These are phyloP conservation scores for Eutrema salsugineum DNA, from an alignment of 441 rosid genomes.

Conservation along the genomic window DNA sequence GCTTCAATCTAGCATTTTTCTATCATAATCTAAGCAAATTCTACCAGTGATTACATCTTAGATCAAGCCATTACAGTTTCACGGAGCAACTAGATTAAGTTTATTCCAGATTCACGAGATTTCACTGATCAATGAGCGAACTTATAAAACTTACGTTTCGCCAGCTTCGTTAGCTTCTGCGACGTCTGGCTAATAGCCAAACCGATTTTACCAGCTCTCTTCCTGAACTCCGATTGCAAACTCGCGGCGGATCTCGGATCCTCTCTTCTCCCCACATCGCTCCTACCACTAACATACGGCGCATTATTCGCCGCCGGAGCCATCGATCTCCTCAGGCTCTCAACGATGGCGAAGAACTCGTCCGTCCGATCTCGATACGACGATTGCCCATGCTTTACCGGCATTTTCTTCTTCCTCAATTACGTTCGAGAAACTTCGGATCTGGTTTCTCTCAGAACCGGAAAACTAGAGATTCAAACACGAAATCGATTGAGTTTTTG, in stretches of 20 bases:
- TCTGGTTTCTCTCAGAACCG: slow-evolving; percentile 9
- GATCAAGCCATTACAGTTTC: background rate
- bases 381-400: slow-evolving; percentile 43
- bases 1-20: background rate
- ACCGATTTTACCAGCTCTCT: slow-evolving; percentile 57
- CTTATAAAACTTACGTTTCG: slow-evolving; percentile 42
- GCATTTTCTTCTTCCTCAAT: slow-evolving; percentile 27
- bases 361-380: slow-evolving; percentile 60
- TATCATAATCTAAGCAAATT: background rate
- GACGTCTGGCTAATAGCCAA: slow-evolving; percentile 62
- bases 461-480: background rate
- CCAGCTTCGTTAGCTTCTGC: slow-evolving; percentile 61
- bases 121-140: background rate
- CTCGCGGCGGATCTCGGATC: slow-evolving; percentile 48
- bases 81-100: background rate
- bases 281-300: slow-evolving; percentile 23
- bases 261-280: slow-evolving; percentile 33
- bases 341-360: slow-evolving; percentile 47
- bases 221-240: slow-evolving; percentile 52
- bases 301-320: slow-evolving; percentile 35
- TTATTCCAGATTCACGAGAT: slow-evolving; percentile 17
- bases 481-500: background rate
- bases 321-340: slow-evolving; percentile 40
- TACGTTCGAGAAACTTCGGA: slow-evolving; percentile 10
- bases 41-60: background rate